These are phyloP conservation scores for Phialocephala sp. DNA, from an alignment of 2,329 filamentous ascomycete genomes.

Conservation along the genomic window DNA sequence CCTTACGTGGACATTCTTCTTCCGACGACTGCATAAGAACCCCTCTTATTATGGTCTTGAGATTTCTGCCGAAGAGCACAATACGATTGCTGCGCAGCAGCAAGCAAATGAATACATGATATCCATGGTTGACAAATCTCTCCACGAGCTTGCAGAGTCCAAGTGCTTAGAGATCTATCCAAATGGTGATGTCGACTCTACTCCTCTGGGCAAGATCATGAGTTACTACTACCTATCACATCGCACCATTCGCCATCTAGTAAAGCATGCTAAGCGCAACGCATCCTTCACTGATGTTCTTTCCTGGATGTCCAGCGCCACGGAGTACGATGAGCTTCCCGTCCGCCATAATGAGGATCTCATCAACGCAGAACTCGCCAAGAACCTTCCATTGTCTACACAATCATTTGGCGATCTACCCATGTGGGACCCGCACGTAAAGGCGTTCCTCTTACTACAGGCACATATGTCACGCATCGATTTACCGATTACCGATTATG, in stretches of 20 bases:
- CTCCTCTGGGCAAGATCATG: constrained; percentile 96
- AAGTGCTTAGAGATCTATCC: constrained; percentile 82
- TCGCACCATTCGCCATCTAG: constrained; percentile 87
- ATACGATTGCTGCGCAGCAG: constrained; percentile 82
- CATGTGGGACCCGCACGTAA: constrained; percentile 99
- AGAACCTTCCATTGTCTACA: constrained; percentile 70
- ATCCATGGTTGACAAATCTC: constrained; percentile 84
- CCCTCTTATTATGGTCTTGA: constrained; percentile 97
- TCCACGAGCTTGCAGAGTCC: constrained; percentile 81
- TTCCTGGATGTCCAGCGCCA: constrained; percentile 90
- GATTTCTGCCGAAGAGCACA: constrained; percentile 91
- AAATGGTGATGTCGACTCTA: constrained; percentile 89
- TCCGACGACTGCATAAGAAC: constrained; percentile 95
- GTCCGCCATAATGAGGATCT: constrained; percentile 98
- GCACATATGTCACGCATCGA: constrained; percentile 93
- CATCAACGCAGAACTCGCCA: constrained; percentile 88
- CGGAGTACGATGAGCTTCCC: constrained; percentile 96
- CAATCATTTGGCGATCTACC: constrained; percentile 65
- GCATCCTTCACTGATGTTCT: constrained; percentile 83
- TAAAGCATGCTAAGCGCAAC: constrained; percentile 74
- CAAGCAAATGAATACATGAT: constrained; percentile 95
- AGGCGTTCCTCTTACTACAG: constrained; percentile 91
- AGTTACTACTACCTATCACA: constrained; percentile 99
- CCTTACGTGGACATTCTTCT: constrained; percentile 99
- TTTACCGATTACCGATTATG: constrained; percentile 94